These are phyloP conservation scores for Ceratocystis huliohia DNA, from an alignment of 2,329 filamentous ascomycete genomes.

Conservation along the genomic window DNA sequence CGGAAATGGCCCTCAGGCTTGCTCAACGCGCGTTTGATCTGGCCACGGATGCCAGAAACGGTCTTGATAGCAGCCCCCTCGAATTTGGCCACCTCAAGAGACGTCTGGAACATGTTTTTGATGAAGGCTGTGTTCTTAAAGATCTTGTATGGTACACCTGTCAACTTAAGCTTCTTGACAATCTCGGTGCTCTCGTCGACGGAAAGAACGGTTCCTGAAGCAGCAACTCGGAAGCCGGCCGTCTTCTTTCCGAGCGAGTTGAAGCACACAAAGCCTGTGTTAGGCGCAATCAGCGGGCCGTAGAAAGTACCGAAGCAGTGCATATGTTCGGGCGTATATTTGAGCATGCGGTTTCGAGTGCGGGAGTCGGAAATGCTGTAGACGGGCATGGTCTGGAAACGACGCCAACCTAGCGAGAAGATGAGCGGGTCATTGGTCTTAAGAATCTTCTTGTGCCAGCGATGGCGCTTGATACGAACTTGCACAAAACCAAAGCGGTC, in stretches of 20 bases:
- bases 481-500: slow-evolving; percentile 93
- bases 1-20: slow-evolving; percentile 94
- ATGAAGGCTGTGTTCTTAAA: slow-evolving; percentile 99
- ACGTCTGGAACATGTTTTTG: slow-evolving; percentile 92
- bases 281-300: slow-evolving; percentile 85
- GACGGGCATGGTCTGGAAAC: slow-evolving; percentile 83
- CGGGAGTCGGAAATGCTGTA: slow-evolving; percentile 93
- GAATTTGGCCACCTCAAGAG: slow-evolving; percentile 94
- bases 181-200: slow-evolving; percentile 96
- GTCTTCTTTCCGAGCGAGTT: slow-evolving; percentile 76
- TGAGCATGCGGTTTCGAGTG: slow-evolving; percentile 91
- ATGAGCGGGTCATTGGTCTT: slow-evolving; percentile 97
- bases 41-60: slow-evolving; percentile 85
- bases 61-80: slow-evolving; percentile 93
- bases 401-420: slow-evolving; percentile 89
- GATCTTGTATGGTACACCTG: slow-evolving; percentile 87
- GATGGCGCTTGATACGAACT: slow-evolving; percentile 88
- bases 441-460: slow-evolving; percentile 98
- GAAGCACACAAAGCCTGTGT: slow-evolving; percentile 89
- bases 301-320: slow-evolving; percentile 96
- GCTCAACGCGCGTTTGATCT: slow-evolving; percentile 89
- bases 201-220: slow-evolving; percentile 82
- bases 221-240: slow-evolving; percentile 85
- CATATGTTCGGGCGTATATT: slow-evolving; percentile 99
- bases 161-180: slow-evolving; percentile 98